Percentiles rank a stretch among this genome's conserved stretches.
These are phyloP conservation scores for Wickerhamiella kurtzmanii DNA, from an alignment of 805 yeast species.

Conservation along the genomic window DNA sequence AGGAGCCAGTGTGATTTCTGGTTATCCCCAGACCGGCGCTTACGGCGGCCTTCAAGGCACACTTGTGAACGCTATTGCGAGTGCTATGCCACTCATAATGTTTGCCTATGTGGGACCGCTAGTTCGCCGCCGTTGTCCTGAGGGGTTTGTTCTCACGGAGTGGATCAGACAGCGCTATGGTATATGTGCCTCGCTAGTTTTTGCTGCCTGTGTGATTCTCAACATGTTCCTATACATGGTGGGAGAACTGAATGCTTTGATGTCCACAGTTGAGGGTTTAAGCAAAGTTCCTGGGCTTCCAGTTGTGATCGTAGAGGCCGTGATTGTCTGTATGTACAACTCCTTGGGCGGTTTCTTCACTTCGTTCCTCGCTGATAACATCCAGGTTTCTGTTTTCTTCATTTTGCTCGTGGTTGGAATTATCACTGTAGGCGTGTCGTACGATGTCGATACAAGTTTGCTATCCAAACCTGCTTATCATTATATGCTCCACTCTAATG, in stretches of 20 bases:
- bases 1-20: slow-evolving; percentile 81
- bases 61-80: slow-evolving; percentile 62
- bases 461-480: slow-evolving; percentile 36
- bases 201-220: slow-evolving; percentile 68
- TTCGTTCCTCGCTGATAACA: slow-evolving; percentile 73
- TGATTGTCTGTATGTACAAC: slow-evolving; percentile 77
- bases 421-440: slow-evolving; percentile 51
- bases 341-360: slow-evolving; percentile 80
- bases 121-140: slow-evolving; percentile 65
- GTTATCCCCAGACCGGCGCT: slow-evolving; percentile 79
- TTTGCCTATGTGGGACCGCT: slow-evolving; percentile 75
- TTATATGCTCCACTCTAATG: slow-evolving; percentile 50
- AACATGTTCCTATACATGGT: slow-evolving; percentile 80
- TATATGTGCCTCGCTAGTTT: slow-evolving; percentile 50
- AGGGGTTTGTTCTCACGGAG: slow-evolving; percentile 83
- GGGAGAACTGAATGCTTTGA: slow-evolving; percentile 70
- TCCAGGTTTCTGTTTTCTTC: slow-evolving; percentile 67
- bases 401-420: slow-evolving; percentile 55
- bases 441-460: slow-evolving; percentile 37
- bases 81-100: slow-evolving; percentile 73
- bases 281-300: slow-evolving; percentile 72
- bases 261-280: slow-evolving; percentile 59
- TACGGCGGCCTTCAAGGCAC: slow-evolving; percentile 79
- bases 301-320: slow-evolving; percentile 71
- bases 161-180: slow-evolving; percentile 89